Evolutionary conservation across 2,329 filamentous ascomycete genomes (phyloP).

Genomic region (Lojkania enalia): DNA sequence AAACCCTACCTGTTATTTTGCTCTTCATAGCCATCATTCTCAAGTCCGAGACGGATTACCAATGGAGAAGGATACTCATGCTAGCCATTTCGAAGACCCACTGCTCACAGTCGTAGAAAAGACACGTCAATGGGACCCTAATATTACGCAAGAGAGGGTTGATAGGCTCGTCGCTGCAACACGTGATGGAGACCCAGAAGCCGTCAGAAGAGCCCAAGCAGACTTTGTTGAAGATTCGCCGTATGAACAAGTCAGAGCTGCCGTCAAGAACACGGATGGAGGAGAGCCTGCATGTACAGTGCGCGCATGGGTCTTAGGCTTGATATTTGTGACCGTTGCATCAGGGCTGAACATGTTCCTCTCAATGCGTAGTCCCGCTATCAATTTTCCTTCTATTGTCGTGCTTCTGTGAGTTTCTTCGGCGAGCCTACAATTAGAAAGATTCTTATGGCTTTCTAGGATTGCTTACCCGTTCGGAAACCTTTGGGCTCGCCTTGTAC

Average conservation of each 20-base stretch:
- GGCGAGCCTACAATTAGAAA: not conserved
- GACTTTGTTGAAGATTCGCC: slow-evolving; percentile 25
- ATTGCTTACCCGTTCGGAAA: slow-evolving; percentile 60
- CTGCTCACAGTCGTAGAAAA: slow-evolving; percentile 13
- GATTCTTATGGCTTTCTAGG: slow-evolving; percentile 5
- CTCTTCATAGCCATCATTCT: not conserved
- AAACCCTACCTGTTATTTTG: not conserved
- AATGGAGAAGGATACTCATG: slow-evolving; percentile 6
- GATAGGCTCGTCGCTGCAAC: slow-evolving; percentile 22
- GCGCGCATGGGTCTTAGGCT: slow-evolving; percentile 51
- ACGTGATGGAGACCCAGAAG: slow-evolving; percentile 21
- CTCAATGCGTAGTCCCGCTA: slow-evolving; percentile 64
- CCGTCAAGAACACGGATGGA: slow-evolving; percentile 51
- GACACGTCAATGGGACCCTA: slow-evolving; percentile 28
- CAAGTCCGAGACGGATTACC: not conserved
- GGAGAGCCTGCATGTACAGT: slow-evolving; percentile 50
- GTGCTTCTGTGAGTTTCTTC: slow-evolving; percentile 56
- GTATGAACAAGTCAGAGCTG: slow-evolving; percentile 42
- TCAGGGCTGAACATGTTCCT: slow-evolving; percentile 62
- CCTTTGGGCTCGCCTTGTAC: slow-evolving; percentile 62
- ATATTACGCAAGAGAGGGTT: slow-evolving; percentile 24
- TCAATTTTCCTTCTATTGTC: slow-evolving; percentile 63
- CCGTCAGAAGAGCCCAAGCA: slow-evolving; percentile 13
- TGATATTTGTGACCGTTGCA: slow-evolving; percentile 50
- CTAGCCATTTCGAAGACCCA: slow-evolving; percentile 9